These are phyloP conservation scores for Pichia terricola DNA, from an alignment of 1,139 yeast species.

Conservation along the genomic window DNA sequence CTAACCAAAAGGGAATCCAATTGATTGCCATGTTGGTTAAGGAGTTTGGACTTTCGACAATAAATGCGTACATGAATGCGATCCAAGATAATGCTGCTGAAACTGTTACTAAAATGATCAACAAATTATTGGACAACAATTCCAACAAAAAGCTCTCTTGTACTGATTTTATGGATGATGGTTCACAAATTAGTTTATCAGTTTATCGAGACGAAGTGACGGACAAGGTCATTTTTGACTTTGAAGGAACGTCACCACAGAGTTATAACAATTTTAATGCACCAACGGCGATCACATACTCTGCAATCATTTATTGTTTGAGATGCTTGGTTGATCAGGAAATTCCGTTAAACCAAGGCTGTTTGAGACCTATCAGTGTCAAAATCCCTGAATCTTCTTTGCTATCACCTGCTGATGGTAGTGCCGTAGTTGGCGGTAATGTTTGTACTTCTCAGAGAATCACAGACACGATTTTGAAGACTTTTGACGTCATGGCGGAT, in stretches of 20 bases:
- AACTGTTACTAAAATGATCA: conserved; percentile 35
- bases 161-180: conserved; percentile 52
- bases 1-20: conserved; percentile 53
- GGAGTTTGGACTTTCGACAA: conserved; percentile 42
- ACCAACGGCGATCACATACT: conserved; percentile 34
- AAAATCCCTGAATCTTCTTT: conserved; percentile 32
- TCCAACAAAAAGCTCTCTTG: conserved; percentile 32
- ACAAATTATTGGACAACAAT: conserved; percentile 24
- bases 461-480: conserved; percentile 33
- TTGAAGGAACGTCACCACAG: conserved; percentile 40
- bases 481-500: conserved; percentile 35
- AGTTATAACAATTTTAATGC: conserved; percentile 36
- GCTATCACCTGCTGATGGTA: conserved; percentile 33
- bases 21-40: conserved; percentile 38
- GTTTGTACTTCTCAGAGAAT: conserved; percentile 40
- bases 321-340: conserved; percentile 36
- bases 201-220: conserved; percentile 32
- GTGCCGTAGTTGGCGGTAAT: conserved; percentile 42
- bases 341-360: conserved; percentile 39
- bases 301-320: conserved; percentile 35
- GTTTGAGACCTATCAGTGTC: conserved; percentile 33
- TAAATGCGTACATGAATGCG: conserved; percentile 50
- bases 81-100: conserved; percentile 52
- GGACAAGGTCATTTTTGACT: conserved; percentile 42
- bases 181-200: conserved; percentile 39